Conservation (phyloP, 176 grass and related monocot species). For the Musa acuminata region DNA sequence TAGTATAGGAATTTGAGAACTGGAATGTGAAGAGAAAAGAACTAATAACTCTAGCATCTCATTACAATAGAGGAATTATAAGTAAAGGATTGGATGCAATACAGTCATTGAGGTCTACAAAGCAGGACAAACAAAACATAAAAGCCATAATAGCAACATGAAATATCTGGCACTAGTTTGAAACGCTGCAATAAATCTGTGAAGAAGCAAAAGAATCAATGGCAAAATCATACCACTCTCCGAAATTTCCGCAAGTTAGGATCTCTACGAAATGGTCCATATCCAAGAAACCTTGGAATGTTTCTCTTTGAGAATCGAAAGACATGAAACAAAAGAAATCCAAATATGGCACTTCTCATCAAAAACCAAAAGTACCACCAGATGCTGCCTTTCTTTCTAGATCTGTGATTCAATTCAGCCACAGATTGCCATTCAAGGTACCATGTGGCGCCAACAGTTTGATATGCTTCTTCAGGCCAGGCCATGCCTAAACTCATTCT, state of each 20-base stretch:
- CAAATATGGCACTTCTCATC: slow-evolving; percentile 21
- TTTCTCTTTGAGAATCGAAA: slow-evolving; percentile 7
- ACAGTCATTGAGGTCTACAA: too few species aligned
- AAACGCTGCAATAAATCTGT: not conserved
- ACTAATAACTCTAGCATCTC: not conserved
- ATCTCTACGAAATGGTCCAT: slow-evolving; percentile 22
- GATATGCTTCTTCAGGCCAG: slow-evolving; percentile 30
- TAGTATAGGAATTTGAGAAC: not conserved
- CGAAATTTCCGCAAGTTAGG: slow-evolving; percentile 23
- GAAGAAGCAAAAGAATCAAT: not conserved
- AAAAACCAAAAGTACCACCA: slow-evolving; percentile 28
- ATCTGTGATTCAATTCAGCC: slow-evolving; percentile 18
- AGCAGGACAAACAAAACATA: not conserved
- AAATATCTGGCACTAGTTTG: not conserved
- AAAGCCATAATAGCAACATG: not conserved
- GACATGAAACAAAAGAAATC: slow-evolving; percentile 22
- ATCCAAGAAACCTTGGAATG: slow-evolving; percentile 26
- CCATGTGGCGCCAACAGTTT: slow-evolving; percentile 25
- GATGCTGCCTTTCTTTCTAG: slow-evolving; percentile 3
- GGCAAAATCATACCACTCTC: slow-evolving; percentile 16
- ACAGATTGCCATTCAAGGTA: slow-evolving; percentile 30
- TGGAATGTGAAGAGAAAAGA: not conserved
- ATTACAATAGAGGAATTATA: not conserved
- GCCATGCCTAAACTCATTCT: slow-evolving; percentile 31
- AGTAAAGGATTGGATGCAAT: not conserved